Evolutionary conservation across 352 stramenopile genomes (phyloP).

Genomic region (Saprolegnia parasitica): DNA sequence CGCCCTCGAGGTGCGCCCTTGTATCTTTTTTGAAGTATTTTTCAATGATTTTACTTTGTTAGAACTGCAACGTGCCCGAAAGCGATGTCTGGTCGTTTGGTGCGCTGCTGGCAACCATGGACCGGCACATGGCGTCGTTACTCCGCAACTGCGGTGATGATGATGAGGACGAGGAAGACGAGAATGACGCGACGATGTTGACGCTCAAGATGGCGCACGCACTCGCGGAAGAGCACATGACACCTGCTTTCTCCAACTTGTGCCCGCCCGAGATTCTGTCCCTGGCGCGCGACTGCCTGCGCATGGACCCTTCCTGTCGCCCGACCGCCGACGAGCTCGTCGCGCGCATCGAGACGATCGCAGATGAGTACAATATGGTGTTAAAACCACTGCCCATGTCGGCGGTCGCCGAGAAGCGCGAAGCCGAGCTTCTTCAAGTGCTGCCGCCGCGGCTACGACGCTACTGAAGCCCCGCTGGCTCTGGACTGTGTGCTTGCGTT

Average conservation of each 20-base stretch:
- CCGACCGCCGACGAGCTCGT: conserved; percentile 13
- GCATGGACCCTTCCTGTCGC: conserved; percentile 20
- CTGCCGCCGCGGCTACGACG: not conserved
- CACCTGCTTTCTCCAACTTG: conserved; percentile 2
- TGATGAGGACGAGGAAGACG: no score
- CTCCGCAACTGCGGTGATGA: not conserved
- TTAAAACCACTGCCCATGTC: not conserved
- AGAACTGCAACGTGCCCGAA: not conserved
- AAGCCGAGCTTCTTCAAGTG: not conserved
- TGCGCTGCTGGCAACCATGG: not conserved
- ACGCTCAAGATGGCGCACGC: not conserved
- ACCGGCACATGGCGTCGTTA: conserved; percentile 2
- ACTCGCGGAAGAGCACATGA: not conserved
- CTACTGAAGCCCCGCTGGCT: no score
- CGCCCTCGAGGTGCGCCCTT: not conserved
- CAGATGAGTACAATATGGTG: not conserved
- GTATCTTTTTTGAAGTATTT: not conserved
- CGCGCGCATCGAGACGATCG: conserved; percentile 15
- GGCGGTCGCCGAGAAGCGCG: not conserved
- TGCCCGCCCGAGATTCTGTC: conserved; percentile 21
- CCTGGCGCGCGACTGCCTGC: conserved; percentile 19
- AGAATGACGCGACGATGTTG: no score
- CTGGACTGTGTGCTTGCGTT: no score
- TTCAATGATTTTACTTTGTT: not conserved
- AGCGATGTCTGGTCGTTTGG: conserved; percentile 10